phyloP scores from a whole-genome alignment of 495 filamentous ascomycete genomes.

The Penicillium arizonense region DNA sequence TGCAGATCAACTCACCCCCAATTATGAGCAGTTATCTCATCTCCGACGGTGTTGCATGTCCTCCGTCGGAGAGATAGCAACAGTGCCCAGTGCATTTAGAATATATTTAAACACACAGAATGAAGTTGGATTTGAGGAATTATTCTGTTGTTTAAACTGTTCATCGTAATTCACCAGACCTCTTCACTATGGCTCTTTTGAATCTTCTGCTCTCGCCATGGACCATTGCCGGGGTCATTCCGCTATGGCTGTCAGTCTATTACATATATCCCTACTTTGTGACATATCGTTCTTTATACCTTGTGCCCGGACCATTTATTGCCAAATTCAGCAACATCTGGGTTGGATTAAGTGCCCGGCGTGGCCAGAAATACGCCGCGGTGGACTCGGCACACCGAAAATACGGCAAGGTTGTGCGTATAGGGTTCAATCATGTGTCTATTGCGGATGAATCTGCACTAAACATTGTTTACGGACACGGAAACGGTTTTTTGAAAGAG shows the following conservation, averaged over 20 bases:
- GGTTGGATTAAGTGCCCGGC: constrained; percentile 20
- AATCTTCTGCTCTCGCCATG: constrained; percentile 15
- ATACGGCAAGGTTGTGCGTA: constrained; percentile 39
- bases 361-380: constrained; percentile 19
- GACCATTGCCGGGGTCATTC: constrained; percentile 6
- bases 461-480: constrained; percentile 41
- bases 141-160: not conserved
- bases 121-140: not conserved
- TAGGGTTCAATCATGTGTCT: constrained; percentile 36
- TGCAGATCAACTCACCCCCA: too few relatives aligned
- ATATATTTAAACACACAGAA: not conserved
- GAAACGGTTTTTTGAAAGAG: constrained; percentile 66
- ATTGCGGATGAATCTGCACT: constrained; percentile 29
- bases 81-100: not conserved
- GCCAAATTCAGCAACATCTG: constrained; percentile 27
- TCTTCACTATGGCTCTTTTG: constrained; percentile 10
- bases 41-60: not conserved
- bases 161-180: not conserved
- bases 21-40: not conserved
- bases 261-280: constrained; percentile 25
- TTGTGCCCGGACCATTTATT: constrained; percentile 20
- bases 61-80: not conserved
- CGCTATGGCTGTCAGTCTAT: constrained; percentile 17
- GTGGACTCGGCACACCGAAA: constrained; percentile 39
- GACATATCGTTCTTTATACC: constrained; percentile 8